Evolutionary conservation across 2,329 filamentous ascomycete species (phyloP), one percentile per base, ranked within the genome.

Genomic region (Cladosporium austrohemisphaericum): DNA sequence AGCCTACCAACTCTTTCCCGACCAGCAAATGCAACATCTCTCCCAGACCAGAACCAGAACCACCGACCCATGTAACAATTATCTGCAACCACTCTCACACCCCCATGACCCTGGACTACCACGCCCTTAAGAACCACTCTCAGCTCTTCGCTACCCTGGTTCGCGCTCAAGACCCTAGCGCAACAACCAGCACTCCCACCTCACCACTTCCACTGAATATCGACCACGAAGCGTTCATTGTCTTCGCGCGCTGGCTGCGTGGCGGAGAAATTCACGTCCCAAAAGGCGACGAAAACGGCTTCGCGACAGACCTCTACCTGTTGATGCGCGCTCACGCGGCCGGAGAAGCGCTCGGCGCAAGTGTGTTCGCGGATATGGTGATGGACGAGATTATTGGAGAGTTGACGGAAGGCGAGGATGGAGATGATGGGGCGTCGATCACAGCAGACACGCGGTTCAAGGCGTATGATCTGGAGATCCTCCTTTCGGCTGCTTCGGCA

Each of bases 181-280:
- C 18, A 4, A 10, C 28, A 10, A 36, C 18, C 32, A 8, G 8
- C 16, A 36, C 22, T 11, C 13, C 11, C 20, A 14, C 11, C 4
- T 11, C 3, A 0, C 19, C 11, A 2, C 16, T 46, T 9, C 23
- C 14, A 4, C 32, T 46, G 1, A 46, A 46, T 32, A 46, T 46
- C 43, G 43, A 46, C 16, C 43, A 46, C 32, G 43, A 46, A 6
- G 32, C 43, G 11, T 46, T 46, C 43, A n/a, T 32, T n/a, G 32
- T 46, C 31, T 46, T 46, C 23, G 43, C 43, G 9, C 43, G 43
- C 43, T 46, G 43, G 43, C 23, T 46, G 11, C 32, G 11, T 18
- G 20, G 20, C 14, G 43, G 43, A 2, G 10, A 9, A 2, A 46
- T 46, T 32, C 43, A 46, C 43, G 32, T 46, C 10, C 43, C 43